These are phyloP conservation scores for Cladosporium sp. DNA, from an alignment of 2,329 filamentous ascomycete species.

Conservation along the genomic window DNA sequence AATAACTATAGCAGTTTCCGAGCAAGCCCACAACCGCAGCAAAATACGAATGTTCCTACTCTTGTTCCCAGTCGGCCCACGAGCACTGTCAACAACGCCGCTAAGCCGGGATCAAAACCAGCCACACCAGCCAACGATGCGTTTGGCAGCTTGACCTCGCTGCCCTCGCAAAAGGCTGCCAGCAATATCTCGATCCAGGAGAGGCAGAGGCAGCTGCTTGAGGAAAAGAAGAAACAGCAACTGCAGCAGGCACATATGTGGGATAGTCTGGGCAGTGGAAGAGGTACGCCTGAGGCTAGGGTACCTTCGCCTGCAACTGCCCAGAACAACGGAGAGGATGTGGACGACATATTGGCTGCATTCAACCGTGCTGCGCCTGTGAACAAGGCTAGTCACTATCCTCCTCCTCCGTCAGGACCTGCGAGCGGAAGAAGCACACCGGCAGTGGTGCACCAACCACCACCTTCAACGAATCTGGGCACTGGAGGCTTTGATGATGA, in stretches of 20 bases:
- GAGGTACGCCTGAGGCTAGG: slow-evolving; percentile 37
- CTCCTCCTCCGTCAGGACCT: slow-evolving; percentile 36
- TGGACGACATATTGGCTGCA: slow-evolving; percentile 58
- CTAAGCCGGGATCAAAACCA: slow-evolving; percentile 50
- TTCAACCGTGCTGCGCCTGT: slow-evolving; percentile 58
- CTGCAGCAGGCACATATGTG: slow-evolving; percentile 67
- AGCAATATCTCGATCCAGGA: slow-evolving; percentile 67
- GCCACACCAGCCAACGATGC: slow-evolving; percentile 58
- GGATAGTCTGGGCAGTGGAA: slow-evolving; percentile 70
- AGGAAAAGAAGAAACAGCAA: slow-evolving; percentile 74
- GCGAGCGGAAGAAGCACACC: slow-evolving; percentile 41
- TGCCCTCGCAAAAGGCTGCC: slow-evolving; percentile 55
- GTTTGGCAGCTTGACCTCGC: slow-evolving; percentile 71
- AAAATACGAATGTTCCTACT: slow-evolving; percentile 31
- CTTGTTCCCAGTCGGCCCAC: slow-evolving; percentile 34
- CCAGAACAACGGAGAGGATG: slow-evolving; percentile 33
- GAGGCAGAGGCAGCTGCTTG: slow-evolving; percentile 65
- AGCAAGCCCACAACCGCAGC: slow-evolving; percentile 37
- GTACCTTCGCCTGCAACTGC: slow-evolving; percentile 18
- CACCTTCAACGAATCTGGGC: slow-evolving; percentile 7
- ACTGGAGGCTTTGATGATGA: slow-evolving; percentile 54
- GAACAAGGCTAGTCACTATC: slow-evolving; percentile 57
- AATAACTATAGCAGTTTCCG: slow-evolving; percentile 31
- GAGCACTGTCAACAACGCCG: slow-evolving; percentile 36
- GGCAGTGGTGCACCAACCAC: background rate